Evolutionary conservation across 352 stramenopile species (phyloP), one percentile per base, ranked within the genome.

Genomic region (Phytopythium montanum): DNA sequence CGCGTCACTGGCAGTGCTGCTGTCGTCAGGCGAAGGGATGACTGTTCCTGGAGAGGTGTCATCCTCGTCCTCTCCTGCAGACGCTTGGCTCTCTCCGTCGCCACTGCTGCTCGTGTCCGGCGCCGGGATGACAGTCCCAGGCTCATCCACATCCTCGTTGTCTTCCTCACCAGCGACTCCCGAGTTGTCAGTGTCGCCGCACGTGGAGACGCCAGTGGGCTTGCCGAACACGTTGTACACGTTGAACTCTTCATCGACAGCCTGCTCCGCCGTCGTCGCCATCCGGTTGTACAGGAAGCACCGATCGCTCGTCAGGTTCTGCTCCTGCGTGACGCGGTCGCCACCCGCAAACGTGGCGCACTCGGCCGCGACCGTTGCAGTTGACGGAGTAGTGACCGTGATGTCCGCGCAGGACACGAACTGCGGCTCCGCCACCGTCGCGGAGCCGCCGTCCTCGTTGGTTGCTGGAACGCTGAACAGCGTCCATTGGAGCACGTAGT

Each of bases 261-360:
- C 72, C 54, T 85, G 83, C 65, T 79, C 69, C 36, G 62, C 52
- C 28, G 68, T 64, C 23, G 68, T 70, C 28, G 71, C 73, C 21
- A 69, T 75, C 7, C 72, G 70, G 61, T 79, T 69, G 59, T 78
- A 87, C 66, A 83, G 84, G 55, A 77, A 87, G 46, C 77, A 87
- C 64, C 78, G 25, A 34, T 79, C 56, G 42, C 51, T 57, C 9
- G 56, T 54, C 50, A 80, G 59, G 54, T 74, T 60, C 19, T 77
- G 60, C 39, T 80, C 63, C 50, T 70, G 66, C 14, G 75, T 81
- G 45, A 85, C 70, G 23, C 75, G 75, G 59, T 87, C 77, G 9
- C 75, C 75, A 10, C 77, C 77, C 21, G 77, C 63, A 44, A 87
- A 87, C 6, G 66, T 68, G 0, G 68, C 68, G 23, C 77, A 87